These are phyloP conservation scores for Kokia cookei DNA, from an alignment of 441 rosid species.

Conservation along the genomic window DNA sequence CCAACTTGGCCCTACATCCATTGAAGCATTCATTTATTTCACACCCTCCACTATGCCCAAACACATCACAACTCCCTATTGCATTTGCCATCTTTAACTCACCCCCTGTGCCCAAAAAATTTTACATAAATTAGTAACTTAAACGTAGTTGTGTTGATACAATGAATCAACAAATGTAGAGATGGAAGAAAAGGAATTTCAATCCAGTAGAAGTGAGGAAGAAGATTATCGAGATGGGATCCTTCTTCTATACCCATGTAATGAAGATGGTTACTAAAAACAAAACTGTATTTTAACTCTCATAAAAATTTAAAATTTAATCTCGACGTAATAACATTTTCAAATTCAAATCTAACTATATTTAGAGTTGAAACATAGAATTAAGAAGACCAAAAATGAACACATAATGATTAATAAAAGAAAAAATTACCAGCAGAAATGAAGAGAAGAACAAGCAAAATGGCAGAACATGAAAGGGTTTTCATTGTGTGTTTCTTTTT, in stretches of 20 bases:
- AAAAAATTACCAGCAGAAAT: neutral
- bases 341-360: neutral
- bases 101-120: neutral
- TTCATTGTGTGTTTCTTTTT: neutral
- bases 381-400: neutral
- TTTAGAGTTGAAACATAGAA: neutral
- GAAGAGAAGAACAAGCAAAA: neutral
- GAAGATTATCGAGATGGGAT: too few species aligned
- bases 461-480: neutral
- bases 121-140: neutral
- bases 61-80: neutral
- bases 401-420: neutral
- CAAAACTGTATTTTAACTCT: too few species aligned
- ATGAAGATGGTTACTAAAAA: too few species aligned
- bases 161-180: too few species aligned
- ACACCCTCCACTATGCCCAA: constrained; percentile 2
- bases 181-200: too few species aligned
- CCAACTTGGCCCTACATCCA: neutral
- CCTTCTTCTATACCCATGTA: too few species aligned
- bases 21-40: neutral
- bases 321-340: too few species aligned
- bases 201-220: too few species aligned
- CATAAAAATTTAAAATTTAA: too few species aligned
- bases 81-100: neutral
- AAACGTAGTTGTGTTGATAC: too few species aligned